Conservation (phyloP, 495 filamentous ascomycete species). For the Tirmania nivea region DNA sequence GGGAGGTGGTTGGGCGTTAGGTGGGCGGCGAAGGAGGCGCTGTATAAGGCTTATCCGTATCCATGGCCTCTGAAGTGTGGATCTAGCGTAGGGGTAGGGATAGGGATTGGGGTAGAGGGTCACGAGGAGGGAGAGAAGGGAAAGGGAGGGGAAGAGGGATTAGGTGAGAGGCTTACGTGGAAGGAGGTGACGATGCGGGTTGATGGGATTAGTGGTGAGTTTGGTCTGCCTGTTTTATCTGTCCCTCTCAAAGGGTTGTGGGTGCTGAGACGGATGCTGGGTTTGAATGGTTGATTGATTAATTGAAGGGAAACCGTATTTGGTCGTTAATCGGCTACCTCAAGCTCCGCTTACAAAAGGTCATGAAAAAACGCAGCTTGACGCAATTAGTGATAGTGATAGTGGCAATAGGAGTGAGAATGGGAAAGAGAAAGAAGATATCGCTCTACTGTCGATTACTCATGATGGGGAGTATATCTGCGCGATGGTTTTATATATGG, state of each 20-base stretch:
- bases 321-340: background rate
- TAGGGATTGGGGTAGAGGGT: too few species aligned
- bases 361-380: conserved; percentile 20
- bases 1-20: conserved; percentile 18
- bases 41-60: conserved; percentile 10
- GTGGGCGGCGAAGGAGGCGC: conserved; percentile 20
- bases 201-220: conserved; percentile 21
- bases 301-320: too few species aligned
- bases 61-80: background rate
- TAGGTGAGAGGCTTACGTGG: conserved; percentile 1
- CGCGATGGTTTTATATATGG: conserved; percentile 22
- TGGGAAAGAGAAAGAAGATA: conserved; percentile 4
- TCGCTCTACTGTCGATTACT: conserved; percentile 28
- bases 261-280: too few species aligned
- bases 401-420: conserved; percentile 26
- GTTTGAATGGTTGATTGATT: too few species aligned
- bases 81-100: background rate
- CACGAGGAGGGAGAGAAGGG: conserved; percentile 8
- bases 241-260: too few species aligned
- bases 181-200: conserved; percentile 14
- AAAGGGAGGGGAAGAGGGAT: too few species aligned
- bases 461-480: conserved; percentile 41
- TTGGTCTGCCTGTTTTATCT: too few species aligned
- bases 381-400: conserved; percentile 5
- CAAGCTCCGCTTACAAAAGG: conserved; percentile 23